phyloP scores from a whole-genome alignment of 202 grass and related monocot species.

The Bolboschoenoplectus hybrid region DNA sequence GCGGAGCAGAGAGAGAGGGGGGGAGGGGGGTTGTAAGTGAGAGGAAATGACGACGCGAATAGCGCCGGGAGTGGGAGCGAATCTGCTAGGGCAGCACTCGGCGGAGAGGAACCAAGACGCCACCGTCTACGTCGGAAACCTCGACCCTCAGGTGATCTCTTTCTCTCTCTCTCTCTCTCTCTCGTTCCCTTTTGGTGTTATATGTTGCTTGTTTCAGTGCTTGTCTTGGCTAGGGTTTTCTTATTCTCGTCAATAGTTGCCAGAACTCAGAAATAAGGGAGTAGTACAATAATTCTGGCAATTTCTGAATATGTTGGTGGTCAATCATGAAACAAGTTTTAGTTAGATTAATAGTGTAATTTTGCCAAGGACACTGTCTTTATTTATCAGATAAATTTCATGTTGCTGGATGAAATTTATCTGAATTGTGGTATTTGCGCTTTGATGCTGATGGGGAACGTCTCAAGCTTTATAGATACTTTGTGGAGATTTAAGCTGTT shows the following conservation, averaged over 20 bases:
- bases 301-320: background rate
- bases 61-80: conserved; percentile 91
- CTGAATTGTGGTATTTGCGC: background rate
- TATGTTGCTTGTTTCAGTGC: background rate
- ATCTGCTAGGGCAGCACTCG: conserved; percentile 91
- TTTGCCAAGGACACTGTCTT: background rate
- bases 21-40: background rate
- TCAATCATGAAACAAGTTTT: background rate
- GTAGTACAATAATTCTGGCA: background rate
- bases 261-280: background rate
- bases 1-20: background rate
- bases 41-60: conserved; percentile 85
- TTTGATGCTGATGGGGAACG: background rate
- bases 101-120: conserved; percentile 98
- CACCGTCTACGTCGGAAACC: conserved; percentile 96
- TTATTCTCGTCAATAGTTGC: background rate
- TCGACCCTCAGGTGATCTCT: conserved; percentile 84
- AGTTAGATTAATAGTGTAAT: background rate
- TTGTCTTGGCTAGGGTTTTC: conserved; percentile 11
- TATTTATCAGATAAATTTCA: background rate
- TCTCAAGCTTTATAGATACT: background rate
- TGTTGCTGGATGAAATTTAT: background rate
- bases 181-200: background rate
- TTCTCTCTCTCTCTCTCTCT: too few relatives aligned
- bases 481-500: background rate